phyloP scores from a whole-genome alignment of 345 rosid genomes.

The Heritiera fomes region DNA sequence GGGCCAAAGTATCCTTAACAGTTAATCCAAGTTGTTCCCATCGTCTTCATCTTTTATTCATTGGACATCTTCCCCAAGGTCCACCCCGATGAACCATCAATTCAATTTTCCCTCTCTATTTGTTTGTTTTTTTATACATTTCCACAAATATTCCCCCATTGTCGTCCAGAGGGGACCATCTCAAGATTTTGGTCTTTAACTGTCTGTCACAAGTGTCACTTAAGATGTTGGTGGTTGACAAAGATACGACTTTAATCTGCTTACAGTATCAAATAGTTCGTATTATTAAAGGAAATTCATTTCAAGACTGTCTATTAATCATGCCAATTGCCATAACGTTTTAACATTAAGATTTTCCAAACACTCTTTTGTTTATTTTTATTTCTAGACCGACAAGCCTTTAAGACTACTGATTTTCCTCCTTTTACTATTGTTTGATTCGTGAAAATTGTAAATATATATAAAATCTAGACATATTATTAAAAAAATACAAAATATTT shows the following conservation, averaged over 20 bases:
- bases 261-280: not conserved
- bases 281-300: not conserved
- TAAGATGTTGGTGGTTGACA: constrained; percentile 22
- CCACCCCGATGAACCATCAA: constrained; percentile 16
- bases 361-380: not conserved
- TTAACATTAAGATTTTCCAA: not conserved
- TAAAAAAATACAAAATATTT: no score
- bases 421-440: not conserved
- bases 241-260: no score
- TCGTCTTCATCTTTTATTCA: not conserved
- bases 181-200: constrained; percentile 5
- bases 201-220: constrained; percentile 22
- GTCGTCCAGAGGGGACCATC: constrained; percentile 18
- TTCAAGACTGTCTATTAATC: not conserved
- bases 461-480: no score
- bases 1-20: constrained; percentile 17
- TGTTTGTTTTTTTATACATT: constrained; percentile 25
- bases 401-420: not conserved
- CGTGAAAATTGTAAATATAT: not conserved
- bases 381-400: not conserved
- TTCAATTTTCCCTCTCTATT: constrained; percentile 13
- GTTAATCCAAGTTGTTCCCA: constrained; percentile 25
- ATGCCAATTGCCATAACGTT: not conserved
- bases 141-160: constrained; percentile 24
- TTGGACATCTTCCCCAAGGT: constrained; percentile 9